Evolutionary conservation across 257 asterid species (phyloP).

Genomic region (Ilex aquifolium): DNA sequence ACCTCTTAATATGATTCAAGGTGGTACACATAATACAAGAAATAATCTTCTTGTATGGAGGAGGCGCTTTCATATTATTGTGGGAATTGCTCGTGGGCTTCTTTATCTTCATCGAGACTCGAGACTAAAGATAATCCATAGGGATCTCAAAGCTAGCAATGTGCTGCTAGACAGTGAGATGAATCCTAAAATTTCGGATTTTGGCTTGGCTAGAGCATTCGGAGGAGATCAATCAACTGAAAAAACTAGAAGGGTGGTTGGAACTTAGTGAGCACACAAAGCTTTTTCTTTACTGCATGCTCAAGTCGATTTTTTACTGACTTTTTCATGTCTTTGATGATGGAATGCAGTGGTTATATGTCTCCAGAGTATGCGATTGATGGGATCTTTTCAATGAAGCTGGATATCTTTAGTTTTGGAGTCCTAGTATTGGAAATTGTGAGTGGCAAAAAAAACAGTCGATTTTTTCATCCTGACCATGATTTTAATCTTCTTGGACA

Average conservation of each 20-base stretch:
- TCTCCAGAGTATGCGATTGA: neutral
- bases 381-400: neutral
- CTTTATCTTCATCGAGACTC: no score
- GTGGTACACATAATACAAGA: neutral
- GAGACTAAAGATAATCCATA: no score
- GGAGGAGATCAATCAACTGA: no score
- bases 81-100: no score
- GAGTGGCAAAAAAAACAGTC: neutral
- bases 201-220: no score
- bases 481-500: neutral
- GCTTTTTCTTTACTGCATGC: no score
- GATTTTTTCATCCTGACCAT: neutral
- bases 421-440: neutral
- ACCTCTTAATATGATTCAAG: neutral
- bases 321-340: neutral
- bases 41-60: neutral
- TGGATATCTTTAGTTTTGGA: neutral
- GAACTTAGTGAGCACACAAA: neutral
- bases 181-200: no score
- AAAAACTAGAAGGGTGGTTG: neutral
- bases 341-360: neutral
- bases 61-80: neutral
- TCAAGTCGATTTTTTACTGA: neutral
- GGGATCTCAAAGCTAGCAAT: no score
- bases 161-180: no score